Evolutionary conservation across 441 rosid genomes (phyloP).

Genomic region (Gossypium davidsonii): DNA sequence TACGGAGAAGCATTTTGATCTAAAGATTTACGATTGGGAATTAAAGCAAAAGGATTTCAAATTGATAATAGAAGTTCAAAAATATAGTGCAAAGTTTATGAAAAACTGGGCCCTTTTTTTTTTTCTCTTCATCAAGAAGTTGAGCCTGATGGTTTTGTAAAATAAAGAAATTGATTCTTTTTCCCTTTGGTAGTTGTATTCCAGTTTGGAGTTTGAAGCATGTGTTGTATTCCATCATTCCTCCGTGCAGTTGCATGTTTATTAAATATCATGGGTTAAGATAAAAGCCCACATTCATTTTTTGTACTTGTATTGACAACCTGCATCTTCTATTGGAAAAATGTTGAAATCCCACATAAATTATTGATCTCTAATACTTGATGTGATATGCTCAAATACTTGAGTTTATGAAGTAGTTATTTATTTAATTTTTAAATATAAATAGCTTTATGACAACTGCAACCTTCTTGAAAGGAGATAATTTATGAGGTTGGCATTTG

Average conservation of each 20-base stretch:
- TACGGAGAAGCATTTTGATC: neutral
- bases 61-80: neutral
- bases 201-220: neutral
- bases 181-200: neutral
- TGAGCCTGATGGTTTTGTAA: neutral
- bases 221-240: neutral
- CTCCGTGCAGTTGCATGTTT: neutral
- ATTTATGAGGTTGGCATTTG: neutral
- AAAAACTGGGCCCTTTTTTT: neutral
- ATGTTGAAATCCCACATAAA: conserved; percentile 1
- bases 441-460: neutral
- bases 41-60: neutral
- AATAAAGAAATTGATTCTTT: neutral
- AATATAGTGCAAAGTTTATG: neutral
- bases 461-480: neutral
- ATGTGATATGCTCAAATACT: neutral
- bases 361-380: neutral
- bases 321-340: neutral
- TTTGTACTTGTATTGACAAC: neutral
- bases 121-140: neutral
- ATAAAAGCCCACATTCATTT: neutral
- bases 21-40: conserved; percentile 1
- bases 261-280: neutral
- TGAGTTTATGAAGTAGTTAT: neutral
- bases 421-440: neutral